Evolutionary conservation across 1,284 basidiomycete species (phyloP), one percentile per base, ranked within the genome.

Genomic region (Pseudozyma sp.): DNA sequence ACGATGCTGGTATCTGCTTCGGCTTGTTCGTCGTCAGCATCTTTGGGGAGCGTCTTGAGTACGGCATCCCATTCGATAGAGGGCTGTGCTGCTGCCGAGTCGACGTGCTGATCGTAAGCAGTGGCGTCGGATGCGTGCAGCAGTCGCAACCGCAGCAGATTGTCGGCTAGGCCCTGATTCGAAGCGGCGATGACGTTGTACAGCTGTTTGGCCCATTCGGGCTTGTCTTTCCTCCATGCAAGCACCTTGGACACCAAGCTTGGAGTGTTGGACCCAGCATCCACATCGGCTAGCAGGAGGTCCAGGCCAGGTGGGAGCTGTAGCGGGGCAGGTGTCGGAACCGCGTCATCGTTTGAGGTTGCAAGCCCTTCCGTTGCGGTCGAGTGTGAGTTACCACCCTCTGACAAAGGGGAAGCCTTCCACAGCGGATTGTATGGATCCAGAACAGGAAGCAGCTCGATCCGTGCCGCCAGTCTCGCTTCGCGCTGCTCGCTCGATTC

Each of bases 201-300:
- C 37, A 84, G 70, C 58, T 84, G 81, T 19, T 64, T 62, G 10
- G 78, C 80, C 82, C 82, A 84, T 29, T 75, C 77, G 11, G 80
- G 78, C 68, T 83, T 79, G 29, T 65, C 59, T 24, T 72, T 69
- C 8, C 75, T 43, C 79, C 82, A 84, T 8, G 70, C 72, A 9
- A 78, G 61, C 19, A 84, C 81, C 39, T 78, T 77, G n/a, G 76
- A 74, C 13, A 84, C 83, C 42, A 84, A 48, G 29, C 74, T 78
- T 1, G 81, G 83, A 3, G 83, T 84, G 60, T 83, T 82, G 17
- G 73, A 77, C 5, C 83, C 83, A 5, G 83, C 77, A 42, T 84
- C 81, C 8, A 84, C 82, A 52, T 84, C 83, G 10, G 81, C 83
- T 2, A 84, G 65, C 13, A 81, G 71, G 35, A 84, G 57, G 17